These are phyloP conservation scores for Phytophthora ohioensis DNA, from an alignment of 352 stramenopile genomes.

Conservation along the genomic window DNA sequence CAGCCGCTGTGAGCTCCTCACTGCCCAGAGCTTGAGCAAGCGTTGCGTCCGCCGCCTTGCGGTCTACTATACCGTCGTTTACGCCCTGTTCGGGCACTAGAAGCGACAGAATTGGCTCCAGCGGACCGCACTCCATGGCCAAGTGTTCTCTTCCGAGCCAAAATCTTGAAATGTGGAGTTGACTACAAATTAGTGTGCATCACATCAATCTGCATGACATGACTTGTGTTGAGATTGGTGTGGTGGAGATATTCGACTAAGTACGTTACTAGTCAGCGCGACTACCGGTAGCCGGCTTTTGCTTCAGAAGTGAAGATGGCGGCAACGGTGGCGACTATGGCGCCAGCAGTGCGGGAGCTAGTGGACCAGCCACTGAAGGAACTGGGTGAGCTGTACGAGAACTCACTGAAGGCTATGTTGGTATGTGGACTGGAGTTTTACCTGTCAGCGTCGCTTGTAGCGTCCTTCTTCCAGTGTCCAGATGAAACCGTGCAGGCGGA, in stretches of 20 bases:
- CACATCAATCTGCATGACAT: no score
- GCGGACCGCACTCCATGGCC: conserved; percentile 60
- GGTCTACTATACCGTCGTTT: conserved; percentile 48
- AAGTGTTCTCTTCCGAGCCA: conserved; percentile 24
- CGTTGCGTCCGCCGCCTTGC: conserved; percentile 57
- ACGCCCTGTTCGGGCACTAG: conserved; percentile 48
- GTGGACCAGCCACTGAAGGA: conserved; percentile 50
- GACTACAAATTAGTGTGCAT: no score
- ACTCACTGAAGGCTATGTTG: conserved; percentile 72
- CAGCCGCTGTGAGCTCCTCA: conserved; percentile 57
- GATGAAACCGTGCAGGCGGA: conserved; percentile 56
- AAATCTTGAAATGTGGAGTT: neutral
- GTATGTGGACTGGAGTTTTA: conserved; percentile 73
- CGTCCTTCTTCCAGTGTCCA: conserved; percentile 78
- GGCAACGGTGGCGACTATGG: conserved; percentile 16
- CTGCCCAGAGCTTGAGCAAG: conserved; percentile 50
- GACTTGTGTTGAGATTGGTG: neutral
- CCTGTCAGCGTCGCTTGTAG: conserved; percentile 71
- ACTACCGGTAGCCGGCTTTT: conserved; percentile 10
- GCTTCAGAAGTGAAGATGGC: conserved; percentile 31
- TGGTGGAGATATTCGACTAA: conserved; percentile 8
- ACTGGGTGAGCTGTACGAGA: conserved; percentile 52
- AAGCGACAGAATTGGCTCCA: conserved; percentile 58
- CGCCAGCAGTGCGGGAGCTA: conserved; percentile 35
- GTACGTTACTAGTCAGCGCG: conserved; percentile 33